Evolutionary conservation across 116 monocot species (phyloP).

Genomic region (Trichopus zeylanicus): DNA sequence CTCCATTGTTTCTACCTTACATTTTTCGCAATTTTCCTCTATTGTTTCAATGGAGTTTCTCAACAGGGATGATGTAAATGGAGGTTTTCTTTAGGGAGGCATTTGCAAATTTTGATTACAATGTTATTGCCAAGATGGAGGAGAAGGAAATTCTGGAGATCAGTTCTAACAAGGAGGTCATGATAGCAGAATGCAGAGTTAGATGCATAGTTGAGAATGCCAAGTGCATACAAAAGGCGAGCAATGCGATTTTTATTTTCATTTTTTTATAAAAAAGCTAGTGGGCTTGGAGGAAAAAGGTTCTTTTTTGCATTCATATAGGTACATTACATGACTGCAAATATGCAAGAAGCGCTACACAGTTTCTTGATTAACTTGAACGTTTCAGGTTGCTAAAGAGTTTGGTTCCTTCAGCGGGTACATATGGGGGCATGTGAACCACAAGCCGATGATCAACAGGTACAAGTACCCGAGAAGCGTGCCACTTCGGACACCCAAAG

Average conservation of each 20-base stretch:
- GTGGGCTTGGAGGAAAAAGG: too few relatives aligned
- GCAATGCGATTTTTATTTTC: not conserved
- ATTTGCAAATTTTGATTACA: slow-evolving; percentile 47
- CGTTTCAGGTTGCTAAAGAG: slow-evolving; percentile 44
- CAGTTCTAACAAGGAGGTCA: slow-evolving; percentile 51
- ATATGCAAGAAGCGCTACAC: not conserved
- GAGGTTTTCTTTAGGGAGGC: slow-evolving; percentile 27
- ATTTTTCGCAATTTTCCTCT: too few relatives aligned
- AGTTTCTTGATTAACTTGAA: not conserved
- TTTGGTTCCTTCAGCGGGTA: slow-evolving; percentile 80
- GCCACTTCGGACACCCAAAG: slow-evolving; percentile 58
- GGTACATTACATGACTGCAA: too few relatives aligned
- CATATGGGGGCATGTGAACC: slow-evolving; percentile 75
- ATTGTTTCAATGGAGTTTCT: too few relatives aligned
- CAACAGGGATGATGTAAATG: too few relatives aligned
- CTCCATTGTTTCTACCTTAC: not conserved
- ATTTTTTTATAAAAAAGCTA: too few relatives aligned
- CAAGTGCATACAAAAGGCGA: slow-evolving; percentile 65
- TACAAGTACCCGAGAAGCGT: slow-evolving; percentile 41
- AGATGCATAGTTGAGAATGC: slow-evolving; percentile 70
- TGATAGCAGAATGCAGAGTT: slow-evolving; percentile 46
- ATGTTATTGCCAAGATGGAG: slow-evolving; percentile 61
- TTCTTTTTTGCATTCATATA: not conserved
- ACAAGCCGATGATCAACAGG: slow-evolving; percentile 43
- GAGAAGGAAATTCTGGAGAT: slow-evolving; percentile 53